These are phyloP conservation scores for Linum usitatissimum DNA, from an alignment of 345 rosid genomes.

Conservation along the genomic window DNA sequence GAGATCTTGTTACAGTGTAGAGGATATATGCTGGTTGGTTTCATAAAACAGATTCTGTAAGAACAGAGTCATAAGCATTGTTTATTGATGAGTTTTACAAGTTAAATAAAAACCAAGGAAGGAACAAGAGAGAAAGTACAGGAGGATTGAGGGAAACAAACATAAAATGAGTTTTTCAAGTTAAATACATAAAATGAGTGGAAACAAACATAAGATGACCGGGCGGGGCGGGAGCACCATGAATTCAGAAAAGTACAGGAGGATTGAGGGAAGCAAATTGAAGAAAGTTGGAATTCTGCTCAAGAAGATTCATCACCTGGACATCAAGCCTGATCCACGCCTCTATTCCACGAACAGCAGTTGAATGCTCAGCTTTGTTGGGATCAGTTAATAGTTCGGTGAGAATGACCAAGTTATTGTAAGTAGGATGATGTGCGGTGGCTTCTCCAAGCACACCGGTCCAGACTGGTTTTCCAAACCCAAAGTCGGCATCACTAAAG, in stretches of 20 bases:
- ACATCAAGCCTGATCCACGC: conserved; percentile 12
- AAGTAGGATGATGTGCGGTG: not conserved
- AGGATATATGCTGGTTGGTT: too few species aligned
- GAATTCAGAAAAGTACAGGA: not conserved
- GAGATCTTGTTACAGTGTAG: too few species aligned
- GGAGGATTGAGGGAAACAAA: too few species aligned
- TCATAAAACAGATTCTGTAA: too few species aligned
- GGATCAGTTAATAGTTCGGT: not conserved
- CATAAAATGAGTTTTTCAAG: too few species aligned
- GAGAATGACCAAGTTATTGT: conserved; percentile 1
- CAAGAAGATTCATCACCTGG: not conserved
- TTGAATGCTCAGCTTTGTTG: not conserved
- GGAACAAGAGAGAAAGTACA: too few species aligned
- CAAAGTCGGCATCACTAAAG: conserved; percentile 5
- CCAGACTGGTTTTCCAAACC: conserved; percentile 13
- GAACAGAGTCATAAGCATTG: too few species aligned
- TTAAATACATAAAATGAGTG: too few species aligned
- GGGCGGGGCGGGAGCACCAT: too few species aligned
- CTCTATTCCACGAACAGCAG: not conserved
- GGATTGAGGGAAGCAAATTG: conserved; percentile 12
- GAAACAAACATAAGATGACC: too few species aligned
- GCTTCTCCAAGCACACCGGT: conserved; percentile 2
- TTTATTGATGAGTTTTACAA: too few species aligned
- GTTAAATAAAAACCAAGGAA: too few species aligned
- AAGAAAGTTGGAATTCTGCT: conserved; percentile 7